A percentile compares a stretch with the other conserved stretches of the same genome.
Conservation (phyloP, 1,284 basidiomycete species). For the Puccinia novopanici region DNA sequence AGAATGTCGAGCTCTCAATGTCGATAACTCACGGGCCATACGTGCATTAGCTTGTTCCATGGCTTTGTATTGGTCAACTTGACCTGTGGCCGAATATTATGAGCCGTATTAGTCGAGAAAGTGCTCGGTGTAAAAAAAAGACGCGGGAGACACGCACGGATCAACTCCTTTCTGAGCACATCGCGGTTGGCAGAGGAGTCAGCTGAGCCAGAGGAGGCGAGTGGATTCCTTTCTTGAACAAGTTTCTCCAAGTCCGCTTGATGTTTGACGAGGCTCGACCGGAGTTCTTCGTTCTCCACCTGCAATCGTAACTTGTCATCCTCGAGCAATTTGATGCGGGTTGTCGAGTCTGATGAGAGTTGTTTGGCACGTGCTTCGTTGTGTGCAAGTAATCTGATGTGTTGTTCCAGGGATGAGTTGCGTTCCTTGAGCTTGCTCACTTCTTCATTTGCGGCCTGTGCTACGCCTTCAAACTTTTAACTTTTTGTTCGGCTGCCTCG, state of each 20-base stretch:
- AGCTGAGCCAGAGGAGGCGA: constrained; percentile 7
- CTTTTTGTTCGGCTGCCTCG: constrained; percentile 10
- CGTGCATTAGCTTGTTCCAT: constrained; percentile 35
- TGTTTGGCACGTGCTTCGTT: constrained; percentile 42
- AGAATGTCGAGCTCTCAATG: constrained; percentile 4
- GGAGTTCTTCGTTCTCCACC: constrained; percentile 5
- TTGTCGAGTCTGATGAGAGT: constrained; percentile 9
- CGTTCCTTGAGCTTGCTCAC: constrained; percentile 20
- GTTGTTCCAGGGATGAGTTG: constrained; percentile 29
- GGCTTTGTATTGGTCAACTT: constrained; percentile 44
- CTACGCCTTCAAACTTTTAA: not conserved
- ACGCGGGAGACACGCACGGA: constrained; percentile 3
- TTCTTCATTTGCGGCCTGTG: constrained; percentile 3
- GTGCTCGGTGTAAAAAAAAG: not conserved
- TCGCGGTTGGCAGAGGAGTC: constrained; percentile 10
- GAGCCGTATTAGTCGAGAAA: not conserved
- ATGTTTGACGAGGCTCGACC: not conserved
- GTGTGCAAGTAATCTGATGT: constrained; percentile 22
- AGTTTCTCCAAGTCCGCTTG: constrained; percentile 30
- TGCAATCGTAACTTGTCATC: constrained; percentile 17
- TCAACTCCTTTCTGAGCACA: constrained; percentile 41
- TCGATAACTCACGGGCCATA: constrained; percentile 21
- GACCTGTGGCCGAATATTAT: not conserved
- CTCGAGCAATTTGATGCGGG: constrained; percentile 12
- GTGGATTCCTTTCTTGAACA: constrained; percentile 19